These are phyloP conservation scores for Phytophthora ramorum DNA, from an alignment of 352 stramenopile genomes.

Conservation along the genomic window DNA sequence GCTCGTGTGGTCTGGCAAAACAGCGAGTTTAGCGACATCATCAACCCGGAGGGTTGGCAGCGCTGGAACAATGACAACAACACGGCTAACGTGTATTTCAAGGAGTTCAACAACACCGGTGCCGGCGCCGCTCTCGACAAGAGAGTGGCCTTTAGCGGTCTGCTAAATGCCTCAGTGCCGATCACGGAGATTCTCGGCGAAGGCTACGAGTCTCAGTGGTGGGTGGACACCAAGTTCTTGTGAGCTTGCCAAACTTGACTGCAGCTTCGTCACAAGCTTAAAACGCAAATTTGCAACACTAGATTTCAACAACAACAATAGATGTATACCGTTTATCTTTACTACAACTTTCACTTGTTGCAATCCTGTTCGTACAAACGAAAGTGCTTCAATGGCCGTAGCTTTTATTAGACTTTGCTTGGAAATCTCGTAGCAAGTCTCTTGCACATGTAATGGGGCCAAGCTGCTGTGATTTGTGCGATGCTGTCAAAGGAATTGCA, in stretches of 20 bases:
- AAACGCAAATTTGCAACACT: too few species aligned
- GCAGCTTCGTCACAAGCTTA: background rate
- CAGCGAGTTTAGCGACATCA: constrained; percentile 8
- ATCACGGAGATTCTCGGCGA: constrained; percentile 2
- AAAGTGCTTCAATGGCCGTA: too few species aligned
- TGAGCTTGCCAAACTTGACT: background rate
- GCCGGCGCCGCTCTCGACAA: constrained; percentile 3
- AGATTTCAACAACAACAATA: too few species aligned
- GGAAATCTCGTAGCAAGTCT: too few species aligned
- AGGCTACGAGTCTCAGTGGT: background rate
- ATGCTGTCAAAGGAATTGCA: too few species aligned
- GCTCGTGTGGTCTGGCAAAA: constrained; percentile 14
- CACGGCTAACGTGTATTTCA: constrained; percentile 11
- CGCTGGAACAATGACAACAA: background rate
- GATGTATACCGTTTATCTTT: too few species aligned
- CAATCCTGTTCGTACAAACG: too few species aligned
- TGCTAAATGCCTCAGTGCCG: constrained; percentile 1
- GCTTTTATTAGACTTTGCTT: too few species aligned
- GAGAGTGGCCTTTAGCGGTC: constrained; percentile 2
- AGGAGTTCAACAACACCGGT: constrained; percentile 15
- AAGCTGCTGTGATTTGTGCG: too few species aligned
- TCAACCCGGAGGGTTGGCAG: constrained; percentile 4
- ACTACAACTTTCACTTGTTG: too few species aligned
- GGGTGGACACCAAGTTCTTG: constrained; percentile 1
- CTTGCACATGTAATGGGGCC: too few species aligned